Evolutionary conservation across 768 basidiomycete genomes (phyloP), one percentile per base, ranked within the genome.

Genomic region (Mycena venus): DNA sequence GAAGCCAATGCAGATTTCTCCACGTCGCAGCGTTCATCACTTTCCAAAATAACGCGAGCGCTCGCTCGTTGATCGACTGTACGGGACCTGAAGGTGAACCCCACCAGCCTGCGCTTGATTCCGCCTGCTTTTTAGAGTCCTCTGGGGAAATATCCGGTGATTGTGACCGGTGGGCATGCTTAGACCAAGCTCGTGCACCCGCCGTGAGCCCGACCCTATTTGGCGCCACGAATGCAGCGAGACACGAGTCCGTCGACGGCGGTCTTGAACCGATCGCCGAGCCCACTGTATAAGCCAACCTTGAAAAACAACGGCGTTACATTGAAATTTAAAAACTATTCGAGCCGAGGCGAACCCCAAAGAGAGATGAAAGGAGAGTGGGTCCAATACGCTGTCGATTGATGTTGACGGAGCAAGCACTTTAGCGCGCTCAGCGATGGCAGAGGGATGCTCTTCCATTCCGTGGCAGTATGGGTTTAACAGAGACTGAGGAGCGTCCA

Each of bases 1-100:
- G 91, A 3, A 93, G 79, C 91, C 90, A 92, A 78, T 93, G 92
- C 42, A 93, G 71, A 80, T 93, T 92, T 63, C 86, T 84, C 92
- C 92, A 93, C 32, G 88, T 89, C 47, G 89, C 88, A 12, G 78
- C 78, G 61, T 87, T 80, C 84, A 89, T 85, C 71, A 93, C 86
- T 78, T 83, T 89, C 83, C 87, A 86, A 71, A 92, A 92, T 44
- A 93, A 72, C 36, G 60, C 75, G 40, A 90, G 77, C 4, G 91
- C 88, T 6, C 84, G 85, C 55, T 87, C 89, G 75, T 93, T 93
- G 74, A 93, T 88, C 3, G 74, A 77, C 0, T 84, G 77, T 27
- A 90, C 88, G 0, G 91, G 86, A 5, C 92, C 92, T 38, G 86
- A 86, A 5, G 91, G 87, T 0, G 77, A 82, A 1, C 91, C 91